A percentile compares a stretch with the other conserved stretches of the same genome.
These are phyloP conservation scores for Paragyromitra xinjiangensis DNA, from an alignment of 495 filamentous ascomycete genomes.

Conservation along the genomic window DNA sequence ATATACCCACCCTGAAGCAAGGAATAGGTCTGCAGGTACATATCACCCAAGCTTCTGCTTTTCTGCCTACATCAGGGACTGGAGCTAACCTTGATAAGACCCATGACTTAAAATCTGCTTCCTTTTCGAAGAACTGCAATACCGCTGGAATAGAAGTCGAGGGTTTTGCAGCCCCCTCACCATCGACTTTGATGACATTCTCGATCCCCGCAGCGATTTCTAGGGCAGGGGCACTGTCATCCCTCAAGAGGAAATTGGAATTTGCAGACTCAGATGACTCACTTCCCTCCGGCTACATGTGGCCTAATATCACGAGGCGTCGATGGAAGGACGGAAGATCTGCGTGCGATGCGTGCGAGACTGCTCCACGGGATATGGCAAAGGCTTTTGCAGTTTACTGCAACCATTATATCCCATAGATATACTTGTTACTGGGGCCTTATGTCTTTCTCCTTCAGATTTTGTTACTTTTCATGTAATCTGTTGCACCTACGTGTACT, in stretches of 20 bases:
- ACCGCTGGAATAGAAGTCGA: too few species aligned
- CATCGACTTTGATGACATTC: not conserved
- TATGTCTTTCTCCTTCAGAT: not conserved
- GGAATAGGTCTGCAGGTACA: too few species aligned
- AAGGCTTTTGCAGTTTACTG: constrained; percentile 6
- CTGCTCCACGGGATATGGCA: not conserved
- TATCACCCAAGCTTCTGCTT: too few species aligned
- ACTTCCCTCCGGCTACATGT: not conserved
- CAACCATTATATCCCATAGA: not conserved
- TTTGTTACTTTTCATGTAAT: not conserved
- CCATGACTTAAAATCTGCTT: too few species aligned
- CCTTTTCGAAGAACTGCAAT: too few species aligned
- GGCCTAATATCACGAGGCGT: not conserved
- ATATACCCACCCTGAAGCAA: not conserved
- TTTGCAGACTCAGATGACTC: not conserved
- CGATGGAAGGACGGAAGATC: not conserved
- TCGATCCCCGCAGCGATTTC: not conserved
- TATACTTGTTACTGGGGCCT: not conserved
- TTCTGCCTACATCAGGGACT: not conserved
- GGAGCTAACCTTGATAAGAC: too few species aligned
- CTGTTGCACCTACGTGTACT: not conserved
- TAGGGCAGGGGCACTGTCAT: not conserved
- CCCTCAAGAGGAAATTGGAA: not conserved
- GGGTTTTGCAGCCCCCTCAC: too few species aligned
- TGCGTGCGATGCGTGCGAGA: not conserved